phyloP scores from a whole-genome alignment of 371 early-diverging fungal species.

The Funneliformis caledonium region DNA sequence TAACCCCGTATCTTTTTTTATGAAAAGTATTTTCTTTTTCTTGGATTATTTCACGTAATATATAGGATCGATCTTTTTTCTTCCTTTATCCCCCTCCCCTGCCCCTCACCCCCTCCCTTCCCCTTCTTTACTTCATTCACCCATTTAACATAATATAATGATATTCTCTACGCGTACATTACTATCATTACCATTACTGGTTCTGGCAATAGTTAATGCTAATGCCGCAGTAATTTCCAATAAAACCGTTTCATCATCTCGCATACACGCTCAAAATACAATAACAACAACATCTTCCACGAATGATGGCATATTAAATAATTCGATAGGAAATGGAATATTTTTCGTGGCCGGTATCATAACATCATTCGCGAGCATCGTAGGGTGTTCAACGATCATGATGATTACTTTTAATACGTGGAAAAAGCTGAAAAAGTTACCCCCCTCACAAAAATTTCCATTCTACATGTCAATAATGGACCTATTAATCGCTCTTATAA shows the following conservation, averaged over 20 bases:
- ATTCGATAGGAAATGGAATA: constrained; percentile 19
- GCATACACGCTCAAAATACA: no score
- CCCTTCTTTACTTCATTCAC: no score
- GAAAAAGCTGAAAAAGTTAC: background rate
- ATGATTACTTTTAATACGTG: background rate
- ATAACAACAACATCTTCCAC: no score
- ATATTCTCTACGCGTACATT: background rate
- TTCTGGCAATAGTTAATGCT: no score
- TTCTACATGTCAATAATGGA: constrained; percentile 22
- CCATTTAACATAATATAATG: no score
- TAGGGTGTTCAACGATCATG: constrained; percentile 9
- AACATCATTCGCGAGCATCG: background rate
- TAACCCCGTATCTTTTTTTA: no score
- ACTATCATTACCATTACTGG: background rate
- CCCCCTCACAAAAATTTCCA: constrained; percentile 17
- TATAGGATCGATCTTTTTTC: background rate
- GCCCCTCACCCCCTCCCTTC: no score
- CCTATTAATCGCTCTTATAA: background rate
- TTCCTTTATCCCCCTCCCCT: no score
- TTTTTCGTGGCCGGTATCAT: background rate
- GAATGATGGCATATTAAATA: background rate
- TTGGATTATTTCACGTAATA: background rate
- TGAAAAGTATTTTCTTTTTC: no score
- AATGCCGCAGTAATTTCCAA: no score
- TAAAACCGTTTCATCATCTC: no score